phyloP scores from a whole-genome alignment of 495 filamentous ascomycete genomes.

The Neurospora sp. region DNA sequence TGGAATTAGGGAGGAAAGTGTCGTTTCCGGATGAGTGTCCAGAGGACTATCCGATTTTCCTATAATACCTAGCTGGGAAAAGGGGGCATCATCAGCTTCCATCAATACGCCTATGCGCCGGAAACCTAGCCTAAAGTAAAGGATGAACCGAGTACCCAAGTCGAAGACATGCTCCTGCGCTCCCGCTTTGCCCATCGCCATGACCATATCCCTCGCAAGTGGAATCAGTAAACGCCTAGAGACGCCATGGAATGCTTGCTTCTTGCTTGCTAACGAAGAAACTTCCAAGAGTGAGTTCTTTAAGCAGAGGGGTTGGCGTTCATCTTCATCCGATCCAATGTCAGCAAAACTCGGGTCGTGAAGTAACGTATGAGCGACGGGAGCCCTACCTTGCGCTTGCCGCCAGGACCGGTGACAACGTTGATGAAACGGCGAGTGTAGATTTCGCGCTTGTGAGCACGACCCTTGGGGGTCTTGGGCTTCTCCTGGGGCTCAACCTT shows the following conservation, averaged over 20 bases:
- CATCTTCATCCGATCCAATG: constrained; percentile 29
- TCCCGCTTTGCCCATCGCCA: not conserved
- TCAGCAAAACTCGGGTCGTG: not conserved
- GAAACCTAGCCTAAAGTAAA: constrained; percentile 2
- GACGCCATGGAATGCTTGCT: not conserved
- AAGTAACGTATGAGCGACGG: not conserved
- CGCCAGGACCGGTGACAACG: constrained; percentile 57
- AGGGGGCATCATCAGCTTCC: not conserved
- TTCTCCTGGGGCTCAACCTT: constrained; percentile 73
- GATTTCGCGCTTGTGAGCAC: constrained; percentile 75
- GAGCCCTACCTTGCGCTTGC: constrained; percentile 68
- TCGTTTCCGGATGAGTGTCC: not conserved
- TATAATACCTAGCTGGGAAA: not conserved
- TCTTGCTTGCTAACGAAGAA: not conserved
- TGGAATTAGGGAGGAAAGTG: not conserved
- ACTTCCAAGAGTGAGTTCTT: not conserved
- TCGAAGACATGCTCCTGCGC: not conserved
- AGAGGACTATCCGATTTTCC: not conserved
- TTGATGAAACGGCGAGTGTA: constrained; percentile 90
- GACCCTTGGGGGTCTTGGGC: constrained; percentile 73
- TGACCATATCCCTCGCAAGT: not conserved
- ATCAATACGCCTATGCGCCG: constrained; percentile 7
- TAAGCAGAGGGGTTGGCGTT: constrained; percentile 54
- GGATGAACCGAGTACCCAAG: not conserved
- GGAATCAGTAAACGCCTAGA: not conserved